phyloP scores from a whole-genome alignment of 1,139 yeast species.

The Geotrichum fermentans region DNA sequence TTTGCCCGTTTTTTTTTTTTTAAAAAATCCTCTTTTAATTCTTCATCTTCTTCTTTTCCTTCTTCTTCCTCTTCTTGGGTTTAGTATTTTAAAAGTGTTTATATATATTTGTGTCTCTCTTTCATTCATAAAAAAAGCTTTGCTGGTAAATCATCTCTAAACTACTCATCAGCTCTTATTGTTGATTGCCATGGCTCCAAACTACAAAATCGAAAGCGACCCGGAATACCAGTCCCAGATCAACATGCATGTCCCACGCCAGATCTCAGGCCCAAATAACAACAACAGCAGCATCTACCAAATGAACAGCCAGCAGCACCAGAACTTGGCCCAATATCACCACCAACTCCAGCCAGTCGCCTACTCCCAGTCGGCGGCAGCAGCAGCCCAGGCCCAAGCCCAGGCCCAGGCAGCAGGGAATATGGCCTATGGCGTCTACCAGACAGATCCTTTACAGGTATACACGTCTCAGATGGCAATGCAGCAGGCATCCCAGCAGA shows the following conservation, averaged over 20 bases:
- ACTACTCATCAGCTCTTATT: no score
- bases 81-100: no score
- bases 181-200: no score
- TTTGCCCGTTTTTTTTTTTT: no score
- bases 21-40: no score
- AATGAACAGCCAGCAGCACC: neutral
- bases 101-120: no score
- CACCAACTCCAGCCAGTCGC: no score
- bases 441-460: neutral
- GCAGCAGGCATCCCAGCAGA: neutral
- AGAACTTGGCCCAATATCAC: neutral
- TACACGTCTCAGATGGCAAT: neutral
- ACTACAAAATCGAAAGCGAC: slow-evolving; percentile 8
- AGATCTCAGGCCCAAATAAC: neutral
- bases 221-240: slow-evolving; percentile 8
- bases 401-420: neutral
- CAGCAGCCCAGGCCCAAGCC: neutral
- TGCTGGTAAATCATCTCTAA: no score
- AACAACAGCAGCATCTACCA: neutral
- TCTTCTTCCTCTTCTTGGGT: no score
- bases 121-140: no score
- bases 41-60: no score
- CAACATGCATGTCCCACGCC: slow-evolving; percentile 7
- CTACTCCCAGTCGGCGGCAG: neutral
- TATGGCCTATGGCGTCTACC: neutral